Evolutionary conservation across 2,329 filamentous ascomycete genomes (phyloP).

Genomic region (Rutstroemia sydowiana): DNA sequence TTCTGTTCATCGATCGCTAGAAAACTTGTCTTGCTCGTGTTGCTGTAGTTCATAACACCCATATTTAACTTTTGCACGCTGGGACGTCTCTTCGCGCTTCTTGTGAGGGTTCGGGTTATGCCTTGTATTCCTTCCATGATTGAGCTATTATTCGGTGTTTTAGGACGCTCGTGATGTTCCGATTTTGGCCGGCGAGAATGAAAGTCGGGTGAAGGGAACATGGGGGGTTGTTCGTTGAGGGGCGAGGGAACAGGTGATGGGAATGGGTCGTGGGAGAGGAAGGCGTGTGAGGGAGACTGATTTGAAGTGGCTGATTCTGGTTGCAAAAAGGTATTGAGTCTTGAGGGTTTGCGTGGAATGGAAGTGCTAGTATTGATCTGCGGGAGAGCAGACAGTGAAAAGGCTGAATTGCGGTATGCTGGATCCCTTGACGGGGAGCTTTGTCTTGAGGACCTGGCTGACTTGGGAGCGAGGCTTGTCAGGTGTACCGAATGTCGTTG

Average conservation of each 20-base stretch:
- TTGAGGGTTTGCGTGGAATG: constrained; percentile 2
- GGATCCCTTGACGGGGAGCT: neutral
- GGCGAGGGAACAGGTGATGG: constrained; percentile 10
- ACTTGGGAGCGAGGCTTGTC: neutral
- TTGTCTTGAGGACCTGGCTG: constrained; percentile 1
- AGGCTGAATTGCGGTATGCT: constrained; percentile 16
- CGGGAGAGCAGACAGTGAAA: constrained; percentile 6
- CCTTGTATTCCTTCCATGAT: constrained; percentile 10
- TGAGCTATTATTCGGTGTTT: constrained; percentile 6
- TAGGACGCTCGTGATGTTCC: constrained; percentile 7
- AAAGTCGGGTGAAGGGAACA: constrained; percentile 1
- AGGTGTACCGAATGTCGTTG: constrained; percentile 3
- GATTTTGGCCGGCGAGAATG: constrained; percentile 1
- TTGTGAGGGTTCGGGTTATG: constrained; percentile 2
- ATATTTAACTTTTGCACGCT: constrained; percentile 9
- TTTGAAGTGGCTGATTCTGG: neutral
- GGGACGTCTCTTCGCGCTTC: constrained; percentile 2
- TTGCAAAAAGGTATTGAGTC: constrained; percentile 6
- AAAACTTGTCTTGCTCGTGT: constrained; percentile 1
- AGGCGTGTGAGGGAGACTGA: constrained; percentile 16
- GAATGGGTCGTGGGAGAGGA: constrained; percentile 26
- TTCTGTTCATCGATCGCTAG: constrained; percentile 2
- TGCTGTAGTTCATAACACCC: neutral
- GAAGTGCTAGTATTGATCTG: constrained; percentile 1
- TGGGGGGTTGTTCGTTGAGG: neutral